Conservation (phyloP, 2,329 filamentous ascomycete genomes). For the Myriosclerotinia scirpicola region DNA sequence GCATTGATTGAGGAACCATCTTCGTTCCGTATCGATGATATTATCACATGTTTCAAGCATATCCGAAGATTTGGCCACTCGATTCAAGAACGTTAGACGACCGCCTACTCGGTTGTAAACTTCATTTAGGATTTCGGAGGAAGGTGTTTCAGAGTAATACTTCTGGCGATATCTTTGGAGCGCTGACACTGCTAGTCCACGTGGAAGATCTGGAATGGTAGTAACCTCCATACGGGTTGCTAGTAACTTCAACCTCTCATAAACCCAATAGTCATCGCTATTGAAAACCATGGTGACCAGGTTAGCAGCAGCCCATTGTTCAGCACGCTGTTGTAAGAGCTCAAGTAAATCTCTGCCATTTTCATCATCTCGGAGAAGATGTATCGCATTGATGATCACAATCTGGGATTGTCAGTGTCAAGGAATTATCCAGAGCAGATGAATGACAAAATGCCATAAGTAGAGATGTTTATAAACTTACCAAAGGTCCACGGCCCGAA, state of each 20-base stretch:
- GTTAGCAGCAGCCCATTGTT: slow-evolving; percentile 92
- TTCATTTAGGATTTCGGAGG: slow-evolving; percentile 60
- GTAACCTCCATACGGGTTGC: slow-evolving; percentile 95
- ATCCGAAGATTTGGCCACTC: slow-evolving; percentile 81
- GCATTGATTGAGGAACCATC: slow-evolving; percentile 78
- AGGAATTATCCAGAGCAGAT: not conserved
- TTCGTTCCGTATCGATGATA: slow-evolving; percentile 70
- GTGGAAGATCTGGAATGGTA: slow-evolving; percentile 79
- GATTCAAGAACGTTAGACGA: slow-evolving; percentile 81
- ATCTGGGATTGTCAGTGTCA: slow-evolving; percentile 4
- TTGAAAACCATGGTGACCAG: slow-evolving; percentile 93
- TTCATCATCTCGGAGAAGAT: slow-evolving; percentile 86
- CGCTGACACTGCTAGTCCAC: slow-evolving; percentile 72
- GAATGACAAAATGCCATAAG: too few relatives aligned
- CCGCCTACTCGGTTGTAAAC: slow-evolving; percentile 88
- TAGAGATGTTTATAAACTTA: slow-evolving; percentile 43
- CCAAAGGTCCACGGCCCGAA: slow-evolving; percentile 62
- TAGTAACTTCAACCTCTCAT: slow-evolving; percentile 88
- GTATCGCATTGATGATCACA: slow-evolving; percentile 90
- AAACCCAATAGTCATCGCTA: slow-evolving; percentile 98
- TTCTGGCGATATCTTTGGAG: slow-evolving; percentile 76
- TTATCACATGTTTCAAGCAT: slow-evolving; percentile 77
- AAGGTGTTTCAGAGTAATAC: slow-evolving; percentile 66
- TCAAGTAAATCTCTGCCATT: slow-evolving; percentile 93
- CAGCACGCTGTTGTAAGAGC: slow-evolving; percentile 89